These are phyloP conservation scores for Metarhizium rileyi DNA, from an alignment of 2,329 filamentous ascomycete genomes.

Conservation along the genomic window DNA sequence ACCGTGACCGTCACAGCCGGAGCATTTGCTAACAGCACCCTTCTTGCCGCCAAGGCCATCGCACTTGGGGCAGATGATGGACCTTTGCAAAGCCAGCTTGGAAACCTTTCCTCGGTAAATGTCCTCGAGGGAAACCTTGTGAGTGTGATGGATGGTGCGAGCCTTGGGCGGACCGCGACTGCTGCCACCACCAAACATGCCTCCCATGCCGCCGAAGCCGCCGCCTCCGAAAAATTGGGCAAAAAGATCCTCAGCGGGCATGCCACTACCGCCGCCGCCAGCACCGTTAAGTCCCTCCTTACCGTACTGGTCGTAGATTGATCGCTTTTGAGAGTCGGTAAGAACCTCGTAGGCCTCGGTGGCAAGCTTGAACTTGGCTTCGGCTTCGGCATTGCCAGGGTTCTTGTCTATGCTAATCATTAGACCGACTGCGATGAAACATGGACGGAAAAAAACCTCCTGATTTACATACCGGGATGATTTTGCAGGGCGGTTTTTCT, in stretches of 20 bases:
- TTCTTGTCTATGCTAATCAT: conserved; percentile 68
- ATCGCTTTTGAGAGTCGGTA: conserved; percentile 83
- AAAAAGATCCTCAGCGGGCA: conserved; percentile 94
- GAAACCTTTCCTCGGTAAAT: conserved; percentile 97
- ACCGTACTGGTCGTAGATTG: conserved; percentile 93
- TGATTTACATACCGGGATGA: conserved; percentile 64
- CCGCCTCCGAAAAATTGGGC: conserved; percentile 90
- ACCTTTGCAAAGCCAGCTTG: conserved; percentile 94
- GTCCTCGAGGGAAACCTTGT: conserved; percentile 96
- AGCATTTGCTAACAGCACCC: conserved; percentile 88
- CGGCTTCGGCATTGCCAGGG: conserved; percentile 80
- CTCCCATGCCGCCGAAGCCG: conserved; percentile 51
- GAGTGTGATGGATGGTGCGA: conserved; percentile 92
- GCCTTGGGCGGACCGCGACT: conserved; percentile 77
- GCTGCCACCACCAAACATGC: conserved; percentile 73
- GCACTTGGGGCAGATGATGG: conserved; percentile 91
- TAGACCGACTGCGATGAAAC: not conserved
- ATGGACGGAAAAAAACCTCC: conserved; percentile 7
- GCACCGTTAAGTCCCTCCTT: conserved; percentile 90
- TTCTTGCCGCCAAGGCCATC: conserved; percentile 94
- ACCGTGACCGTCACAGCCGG: conserved; percentile 83
- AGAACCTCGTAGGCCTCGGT: conserved; percentile 94
- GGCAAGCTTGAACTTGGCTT: conserved; percentile 97
- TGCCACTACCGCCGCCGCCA: conserved; percentile 63
- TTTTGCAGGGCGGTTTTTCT: conserved; percentile 74